Base-by-base conservation (phyloP, 1,139 yeast genomes). In the Candida tropicalis region DNA sequence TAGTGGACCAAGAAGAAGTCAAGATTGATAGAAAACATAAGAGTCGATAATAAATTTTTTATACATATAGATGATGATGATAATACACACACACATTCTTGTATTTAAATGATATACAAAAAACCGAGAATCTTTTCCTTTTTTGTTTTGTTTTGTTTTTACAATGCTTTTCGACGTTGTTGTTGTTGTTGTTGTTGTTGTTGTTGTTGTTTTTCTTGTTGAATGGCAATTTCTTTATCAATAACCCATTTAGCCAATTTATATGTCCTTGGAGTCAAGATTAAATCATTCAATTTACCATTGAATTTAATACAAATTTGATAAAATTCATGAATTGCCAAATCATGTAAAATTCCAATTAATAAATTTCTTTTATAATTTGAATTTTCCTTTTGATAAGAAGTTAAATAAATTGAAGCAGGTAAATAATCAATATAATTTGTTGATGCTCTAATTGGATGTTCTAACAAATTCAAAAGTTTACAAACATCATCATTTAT, bases 241-340 rank as follows among this genome's bases (percentile, higher is more conserved):
- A 83, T 73, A 16, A 84, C 85, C 82, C 87, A 79, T 55, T 82
- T 82, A 20, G 89, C 88, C 51, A 84, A 68, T 51, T 79, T 79
- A 53, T 80, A 81, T 10, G 84, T 85, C 44, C 80, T 78, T 6
- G 84, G 79, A 44, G 79, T 75, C 40, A 85, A 66, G 27, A 79
- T 73, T 50, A 84, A 74, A 53, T 84, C 90, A 57, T 82, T 82
- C 50, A 85, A 64, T 43, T 80, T 72, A 41, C 72, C 75, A 56
- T 83, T 83, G 57, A 82, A 84, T 51, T 77, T 76, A 39, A 84
- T 64, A 38, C 87, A 84, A 36, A 84, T 70, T 48, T 80, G 81
- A 57, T 79, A 78, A 56, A 84, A 84, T 43, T 82, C 83, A 49
- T 73, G 75, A 62, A 84, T 73, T 2, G 87, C 69, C 51, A 84